phyloP scores from a whole-genome alignment of 2,329 filamentous ascomycete genomes.

The Beauveria sp. region DNA sequence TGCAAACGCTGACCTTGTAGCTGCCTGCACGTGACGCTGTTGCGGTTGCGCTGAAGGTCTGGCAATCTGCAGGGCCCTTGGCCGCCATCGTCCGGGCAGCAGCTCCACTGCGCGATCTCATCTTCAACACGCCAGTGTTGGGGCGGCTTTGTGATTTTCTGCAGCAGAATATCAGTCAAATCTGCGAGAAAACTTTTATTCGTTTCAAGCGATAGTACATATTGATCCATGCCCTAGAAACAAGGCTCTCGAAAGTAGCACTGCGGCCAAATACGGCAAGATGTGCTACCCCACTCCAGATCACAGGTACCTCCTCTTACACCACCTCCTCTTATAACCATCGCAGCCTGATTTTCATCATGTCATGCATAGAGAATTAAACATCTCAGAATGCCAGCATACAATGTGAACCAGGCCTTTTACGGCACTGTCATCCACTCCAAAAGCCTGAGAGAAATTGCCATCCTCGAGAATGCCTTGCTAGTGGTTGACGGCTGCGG shows the following conservation, averaged over 20 bases:
- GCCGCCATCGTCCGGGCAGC: neutral
- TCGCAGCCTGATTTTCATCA: neutral
- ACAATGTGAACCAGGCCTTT: neutral
- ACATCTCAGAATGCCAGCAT: neutral
- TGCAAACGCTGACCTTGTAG: neutral
- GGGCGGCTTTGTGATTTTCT: neutral
- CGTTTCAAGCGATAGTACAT: neutral
- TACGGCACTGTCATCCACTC: conserved; percentile 27
- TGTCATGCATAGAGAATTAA: neutral
- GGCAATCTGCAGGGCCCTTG: neutral
- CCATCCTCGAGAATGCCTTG: conserved; percentile 31
- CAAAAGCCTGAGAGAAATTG: conserved; percentile 22
- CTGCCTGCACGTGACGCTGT: neutral
- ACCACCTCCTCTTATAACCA: neutral
- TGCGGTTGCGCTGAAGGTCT: neutral
- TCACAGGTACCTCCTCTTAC: neutral
- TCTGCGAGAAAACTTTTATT: neutral
- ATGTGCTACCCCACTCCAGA: neutral
- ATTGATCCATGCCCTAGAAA: neutral
- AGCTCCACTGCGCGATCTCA: neutral
- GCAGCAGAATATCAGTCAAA: neutral
- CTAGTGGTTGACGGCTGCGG: conserved; percentile 23
- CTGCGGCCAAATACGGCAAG: neutral
- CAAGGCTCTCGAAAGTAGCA: neutral
- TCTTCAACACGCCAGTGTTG: neutral